Conservation (phyloP, 2,329 filamentous ascomycete species). For the Verticillium isaacii region DNA sequence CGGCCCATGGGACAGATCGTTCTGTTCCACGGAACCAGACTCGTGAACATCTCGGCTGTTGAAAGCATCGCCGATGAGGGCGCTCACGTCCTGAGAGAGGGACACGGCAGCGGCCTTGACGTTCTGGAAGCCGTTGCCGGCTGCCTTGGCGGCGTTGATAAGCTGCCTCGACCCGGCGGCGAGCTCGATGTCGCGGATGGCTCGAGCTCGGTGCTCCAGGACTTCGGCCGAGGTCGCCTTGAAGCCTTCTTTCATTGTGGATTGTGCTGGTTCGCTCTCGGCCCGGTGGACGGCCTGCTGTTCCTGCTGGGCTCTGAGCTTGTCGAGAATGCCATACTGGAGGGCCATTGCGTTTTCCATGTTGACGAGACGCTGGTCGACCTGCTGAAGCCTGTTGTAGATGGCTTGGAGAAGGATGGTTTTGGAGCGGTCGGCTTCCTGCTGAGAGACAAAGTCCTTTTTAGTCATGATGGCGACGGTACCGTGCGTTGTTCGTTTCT, state of each 20-base stretch:
- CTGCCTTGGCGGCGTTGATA: neutral
- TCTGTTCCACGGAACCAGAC: neutral
- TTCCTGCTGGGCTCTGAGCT: neutral
- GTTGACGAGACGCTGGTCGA: neutral
- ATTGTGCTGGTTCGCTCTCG: neutral
- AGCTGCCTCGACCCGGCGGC: neutral
- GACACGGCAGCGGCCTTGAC: neutral
- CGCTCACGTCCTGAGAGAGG: neutral
- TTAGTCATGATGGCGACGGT: neutral
- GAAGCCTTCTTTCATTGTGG: neutral
- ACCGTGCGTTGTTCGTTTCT: neutral
- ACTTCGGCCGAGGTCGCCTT: neutral
- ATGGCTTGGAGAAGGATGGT: neutral
- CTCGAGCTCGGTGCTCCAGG: neutral
- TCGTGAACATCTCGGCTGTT: neutral
- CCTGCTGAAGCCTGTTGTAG: neutral
- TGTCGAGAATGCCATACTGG: neutral
- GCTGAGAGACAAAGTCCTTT: neutral
- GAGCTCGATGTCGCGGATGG: neutral
- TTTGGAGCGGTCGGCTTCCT: neutral
- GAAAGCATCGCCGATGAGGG: neutral
- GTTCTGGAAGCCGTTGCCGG: neutral
- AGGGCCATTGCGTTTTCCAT: neutral
- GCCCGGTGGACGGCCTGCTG: no score
- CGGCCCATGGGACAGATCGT: neutral